These are phyloP conservation scores for Aspergillus sojae DNA, from an alignment of 2,329 filamentous ascomycete species.

Conservation along the genomic window DNA sequence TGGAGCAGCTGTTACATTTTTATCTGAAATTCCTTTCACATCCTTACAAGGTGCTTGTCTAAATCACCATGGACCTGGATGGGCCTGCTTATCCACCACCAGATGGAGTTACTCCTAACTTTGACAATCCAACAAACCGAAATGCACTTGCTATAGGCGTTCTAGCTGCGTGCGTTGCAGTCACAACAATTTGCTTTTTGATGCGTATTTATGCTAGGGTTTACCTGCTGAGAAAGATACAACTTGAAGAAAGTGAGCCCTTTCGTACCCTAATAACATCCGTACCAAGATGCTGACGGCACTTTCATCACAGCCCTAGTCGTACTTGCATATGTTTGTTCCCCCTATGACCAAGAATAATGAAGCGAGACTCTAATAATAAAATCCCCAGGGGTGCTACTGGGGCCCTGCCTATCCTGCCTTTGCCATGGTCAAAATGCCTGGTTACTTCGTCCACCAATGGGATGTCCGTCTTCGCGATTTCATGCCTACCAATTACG, in stretches of 20 bases:
- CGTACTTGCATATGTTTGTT: not conserved
- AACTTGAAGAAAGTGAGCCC: slow-evolving; percentile 20
- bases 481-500: not conserved
- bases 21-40: no score
- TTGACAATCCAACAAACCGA: slow-evolving; percentile 21
- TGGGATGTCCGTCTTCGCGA: not conserved
- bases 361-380: not conserved
- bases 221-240: slow-evolving; percentile 18
- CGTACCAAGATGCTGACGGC: not conserved
- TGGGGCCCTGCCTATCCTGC: not conserved
- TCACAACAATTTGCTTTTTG: slow-evolving; percentile 16
- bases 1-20: no score
- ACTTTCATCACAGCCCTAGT: not conserved
- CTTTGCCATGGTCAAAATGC: not conserved
- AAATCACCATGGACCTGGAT: not conserved
- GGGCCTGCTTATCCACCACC: slow-evolving; percentile 19
- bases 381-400: not conserved
- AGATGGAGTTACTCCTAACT: slow-evolving; percentile 17
- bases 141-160: slow-evolving; percentile 21
- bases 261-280: slow-evolving; percentile 7
- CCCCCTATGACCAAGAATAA: not conserved
- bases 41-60: no score
- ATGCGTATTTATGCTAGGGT: slow-evolving; percentile 20
- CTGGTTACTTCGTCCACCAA: not conserved
- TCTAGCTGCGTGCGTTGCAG: slow-evolving; percentile 16